Base-by-base conservation (phyloP, 2,329 filamentous ascomycete species). In the Neofusicoccum cordaticola region DNA sequence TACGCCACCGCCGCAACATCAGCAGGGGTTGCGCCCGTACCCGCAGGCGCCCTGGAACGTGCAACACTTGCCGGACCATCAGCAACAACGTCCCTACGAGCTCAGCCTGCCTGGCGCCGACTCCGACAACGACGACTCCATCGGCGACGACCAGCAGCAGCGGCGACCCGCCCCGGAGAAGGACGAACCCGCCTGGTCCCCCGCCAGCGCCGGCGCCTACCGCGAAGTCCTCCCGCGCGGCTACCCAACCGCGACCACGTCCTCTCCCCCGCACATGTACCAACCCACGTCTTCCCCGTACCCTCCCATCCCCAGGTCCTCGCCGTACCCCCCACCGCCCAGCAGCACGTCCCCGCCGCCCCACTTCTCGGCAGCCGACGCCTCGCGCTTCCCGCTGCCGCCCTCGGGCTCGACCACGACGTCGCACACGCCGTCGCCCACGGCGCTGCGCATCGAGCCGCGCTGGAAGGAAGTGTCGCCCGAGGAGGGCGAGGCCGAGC, bases 221-320 rank as follows among this genome's bases (percentile, higher is more conserved):
- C 70, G 71, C 35, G 75, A 78, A 58, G 65, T 78, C 11, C 65
- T 76, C 37, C 75, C 75, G 9, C 71, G 72, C 22, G 69, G 64
- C 62, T 72, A 73, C 69, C 11, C 39, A 2, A 9, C 15, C 42
- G 2, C 9, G 1, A 8, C 41, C 58, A 15, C n/a, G 9, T 17
- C 44, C 12, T 15, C 44, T 7, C 12, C 44, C 13, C n/a, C 42
- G 6, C 6, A 31, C 27, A 31, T 31, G 27, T 7, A 31, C 27
- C 27, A 31, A 31, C 27, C 41, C 58, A 15, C n/a, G 9, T 17
- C 44, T 12, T 15, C 44, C 6, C 12, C 44, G 13, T 17, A 31
- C 19, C 45, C 56, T 27, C 11, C 27, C n/a, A 9, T 31, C n/a
- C 15, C 22, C 31, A 39, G 37, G 11, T 39, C 11, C 37, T 12